These are phyloP conservation scores for Tetrahymena elliotti DNA, from an alignment of 73 alveolate species.

Conservation along the genomic window DNA sequence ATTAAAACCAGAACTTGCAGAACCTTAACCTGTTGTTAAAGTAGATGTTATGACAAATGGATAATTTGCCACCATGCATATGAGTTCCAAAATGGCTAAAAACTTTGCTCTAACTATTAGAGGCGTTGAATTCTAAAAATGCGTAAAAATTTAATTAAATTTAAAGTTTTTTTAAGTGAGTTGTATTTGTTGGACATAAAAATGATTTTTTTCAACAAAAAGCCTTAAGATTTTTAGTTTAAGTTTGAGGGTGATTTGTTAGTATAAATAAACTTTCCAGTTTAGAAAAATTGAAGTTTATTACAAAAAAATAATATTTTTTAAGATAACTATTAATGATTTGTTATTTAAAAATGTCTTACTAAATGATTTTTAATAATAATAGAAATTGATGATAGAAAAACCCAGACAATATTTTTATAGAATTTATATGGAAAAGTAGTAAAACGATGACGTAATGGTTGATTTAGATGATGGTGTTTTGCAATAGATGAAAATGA, in stretches of 20 bases:
- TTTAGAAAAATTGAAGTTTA: too few species aligned
- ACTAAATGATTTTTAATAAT: not conserved
- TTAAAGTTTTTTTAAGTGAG: not conserved
- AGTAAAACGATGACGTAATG: slow-evolving; percentile 1
- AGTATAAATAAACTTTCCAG: too few species aligned
- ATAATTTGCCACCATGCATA: not conserved
- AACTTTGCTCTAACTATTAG: not conserved
- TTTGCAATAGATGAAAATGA: slow-evolving; percentile 45
- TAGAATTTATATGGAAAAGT: slow-evolving; percentile 23
- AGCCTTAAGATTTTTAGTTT: too few species aligned
- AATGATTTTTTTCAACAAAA: too few species aligned
- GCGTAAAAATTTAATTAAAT: not conserved
- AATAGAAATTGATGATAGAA: not conserved
- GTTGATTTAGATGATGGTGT: slow-evolving; percentile 21
- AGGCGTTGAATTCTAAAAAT: not conserved
- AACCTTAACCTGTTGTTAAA: not conserved
- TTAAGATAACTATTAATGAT: too few species aligned
- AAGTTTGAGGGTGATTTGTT: too few species aligned
- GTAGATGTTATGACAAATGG: not conserved
- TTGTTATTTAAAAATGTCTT: too few species aligned
- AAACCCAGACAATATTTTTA: not conserved
- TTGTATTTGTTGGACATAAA: too few species aligned
- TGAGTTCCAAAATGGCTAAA: not conserved
- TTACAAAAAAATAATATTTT: too few species aligned
- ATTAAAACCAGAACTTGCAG: not conserved